Percentiles rank a stretch among this genome's conserved stretches.
phyloP scores from a whole-genome alignment of 176 grass and related monocot genomes.

The Thinopyrum elongatum region DNA sequence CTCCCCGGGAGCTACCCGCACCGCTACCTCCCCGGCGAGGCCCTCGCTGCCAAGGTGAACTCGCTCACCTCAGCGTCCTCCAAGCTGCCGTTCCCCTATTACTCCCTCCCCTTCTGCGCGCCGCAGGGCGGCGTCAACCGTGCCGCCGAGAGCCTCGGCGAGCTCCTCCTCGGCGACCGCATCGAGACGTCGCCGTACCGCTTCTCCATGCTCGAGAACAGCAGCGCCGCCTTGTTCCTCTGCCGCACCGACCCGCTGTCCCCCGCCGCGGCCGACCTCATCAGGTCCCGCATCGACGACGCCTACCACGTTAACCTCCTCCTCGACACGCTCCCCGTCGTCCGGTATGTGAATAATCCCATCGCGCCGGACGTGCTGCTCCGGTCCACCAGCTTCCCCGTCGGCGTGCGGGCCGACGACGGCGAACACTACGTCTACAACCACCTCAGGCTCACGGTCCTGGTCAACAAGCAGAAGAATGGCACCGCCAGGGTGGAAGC shows the following conservation, averaged over 20 bases:
- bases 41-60: conserved; percentile 54
- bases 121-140: conserved; percentile 40
- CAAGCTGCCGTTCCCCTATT: conserved; percentile 64
- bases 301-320: conserved; percentile 67
- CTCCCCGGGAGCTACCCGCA: conserved; percentile 64
- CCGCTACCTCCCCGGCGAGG: conserved; percentile 40
- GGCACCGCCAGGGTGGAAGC: conserved; percentile 36
- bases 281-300: conserved; percentile 59
- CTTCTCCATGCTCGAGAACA: conserved; percentile 56
- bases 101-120: conserved; percentile 60
- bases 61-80: conserved; percentile 58
- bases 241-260: conserved; percentile 41
- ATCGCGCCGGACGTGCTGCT: neutral
- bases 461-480: conserved; percentile 49
- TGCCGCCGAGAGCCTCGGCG: conserved; percentile 63
- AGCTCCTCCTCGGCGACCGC: conserved; percentile 72
- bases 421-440: conserved; percentile 70
- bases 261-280: conserved; percentile 26
- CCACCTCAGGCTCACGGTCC: conserved; percentile 60
- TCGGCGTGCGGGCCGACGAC: conserved; percentile 46
- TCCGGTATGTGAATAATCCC: conserved; percentile 20
- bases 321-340: conserved; percentile 68
- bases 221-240: conserved; percentile 30
- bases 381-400: conserved; percentile 50
- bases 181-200: conserved; percentile 69